phyloP scores from a whole-genome alignment of 176 grass and related monocot species.

The Carex pumila region DNA sequence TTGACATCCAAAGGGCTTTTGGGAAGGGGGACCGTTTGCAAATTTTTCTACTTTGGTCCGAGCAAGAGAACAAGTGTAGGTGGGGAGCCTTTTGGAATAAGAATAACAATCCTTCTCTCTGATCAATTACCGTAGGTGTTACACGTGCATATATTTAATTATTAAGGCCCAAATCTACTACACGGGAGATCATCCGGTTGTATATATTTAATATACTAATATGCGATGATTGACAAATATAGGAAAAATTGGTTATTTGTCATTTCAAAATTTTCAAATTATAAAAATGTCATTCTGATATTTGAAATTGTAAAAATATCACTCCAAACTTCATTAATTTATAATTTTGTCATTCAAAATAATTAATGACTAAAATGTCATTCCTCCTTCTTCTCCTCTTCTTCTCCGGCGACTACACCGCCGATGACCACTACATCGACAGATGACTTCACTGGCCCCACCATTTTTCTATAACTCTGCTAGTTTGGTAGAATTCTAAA shows the following conservation, averaged over 20 bases:
- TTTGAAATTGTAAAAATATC: no score
- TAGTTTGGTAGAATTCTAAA: neutral
- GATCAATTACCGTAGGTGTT: neutral
- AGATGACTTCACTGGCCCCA: neutral
- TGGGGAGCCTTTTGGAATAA: neutral
- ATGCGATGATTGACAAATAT: no score
- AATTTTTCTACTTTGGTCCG: neutral
- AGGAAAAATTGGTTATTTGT: no score
- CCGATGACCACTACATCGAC: constrained; percentile 41
- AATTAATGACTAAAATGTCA: no score
- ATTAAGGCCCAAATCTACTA: neutral
- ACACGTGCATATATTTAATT: neutral
- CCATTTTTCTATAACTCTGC: neutral
- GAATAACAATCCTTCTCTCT: neutral
- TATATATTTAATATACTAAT: no score
- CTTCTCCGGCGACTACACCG: constrained; percentile 31
- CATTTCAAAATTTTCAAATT: no score
- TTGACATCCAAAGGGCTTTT: neutral
- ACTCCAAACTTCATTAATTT: no score
- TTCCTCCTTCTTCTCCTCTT: no score
- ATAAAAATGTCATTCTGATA: no score
- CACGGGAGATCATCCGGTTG: no score
- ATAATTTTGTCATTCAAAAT: no score
- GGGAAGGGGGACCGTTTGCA: neutral
- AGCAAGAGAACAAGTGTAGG: neutral